These are phyloP conservation scores for Pythium myriotylum DNA, from an alignment of 352 stramenopile species.

Conservation along the genomic window DNA sequence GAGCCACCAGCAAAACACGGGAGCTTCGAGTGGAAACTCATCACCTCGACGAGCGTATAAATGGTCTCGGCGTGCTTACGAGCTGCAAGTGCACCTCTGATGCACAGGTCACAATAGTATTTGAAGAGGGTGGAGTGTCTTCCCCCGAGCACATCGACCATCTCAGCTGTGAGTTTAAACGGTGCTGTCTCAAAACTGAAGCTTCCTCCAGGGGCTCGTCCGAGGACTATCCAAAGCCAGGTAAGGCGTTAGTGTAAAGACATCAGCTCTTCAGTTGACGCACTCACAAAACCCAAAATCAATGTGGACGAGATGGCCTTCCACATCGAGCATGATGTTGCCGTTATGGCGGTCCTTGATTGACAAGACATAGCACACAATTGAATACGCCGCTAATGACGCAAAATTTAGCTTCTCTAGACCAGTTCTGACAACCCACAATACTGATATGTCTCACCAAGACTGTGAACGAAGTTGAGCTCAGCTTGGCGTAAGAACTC, in stretches of 20 bases:
- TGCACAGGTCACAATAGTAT: conserved; percentile 94
- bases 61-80: conserved; percentile 93
- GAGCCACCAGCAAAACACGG: conserved; percentile 62
- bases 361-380: conserved; percentile 97
- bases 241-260: neutral
- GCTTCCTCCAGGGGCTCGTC: conserved; percentile 86
- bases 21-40: conserved; percentile 85
- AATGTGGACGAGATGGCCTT: conserved; percentile 98
- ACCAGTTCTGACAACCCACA: too few species aligned
- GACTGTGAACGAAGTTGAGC: conserved; percentile 83
- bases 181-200: conserved; percentile 96
- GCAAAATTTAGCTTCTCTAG: conserved; percentile 26
- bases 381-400: conserved; percentile 94
- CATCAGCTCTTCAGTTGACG: neutral
- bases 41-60: conserved; percentile 95
- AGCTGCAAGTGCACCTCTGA: conserved; percentile 91
- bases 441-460: conserved; percentile 69
- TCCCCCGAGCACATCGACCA: conserved; percentile 94
- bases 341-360: conserved; percentile 99
- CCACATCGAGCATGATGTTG: conserved; percentile 98
- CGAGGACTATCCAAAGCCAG: conserved; percentile 47
- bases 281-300: conserved; percentile 98
- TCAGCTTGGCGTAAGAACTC: conserved; percentile 65
- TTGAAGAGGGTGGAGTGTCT: conserved; percentile 90
- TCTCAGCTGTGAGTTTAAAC: conserved; percentile 97